These are phyloP conservation scores for Maudiozyma turicensis DNA, from an alignment of 805 yeast species.

Conservation along the genomic window DNA sequence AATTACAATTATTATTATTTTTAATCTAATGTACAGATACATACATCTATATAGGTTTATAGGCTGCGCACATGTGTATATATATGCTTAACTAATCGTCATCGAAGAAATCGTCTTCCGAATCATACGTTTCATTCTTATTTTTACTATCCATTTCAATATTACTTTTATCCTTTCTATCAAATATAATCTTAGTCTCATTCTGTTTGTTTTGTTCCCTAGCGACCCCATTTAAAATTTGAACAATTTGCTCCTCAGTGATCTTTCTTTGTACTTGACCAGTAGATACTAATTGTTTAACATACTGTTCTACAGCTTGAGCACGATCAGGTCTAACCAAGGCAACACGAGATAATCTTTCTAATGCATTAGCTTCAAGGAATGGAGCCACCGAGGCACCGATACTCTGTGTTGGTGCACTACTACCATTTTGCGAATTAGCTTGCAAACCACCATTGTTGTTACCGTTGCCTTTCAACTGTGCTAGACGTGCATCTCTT, in stretches of 20 bases:
- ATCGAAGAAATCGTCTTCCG: constrained; percentile 39
- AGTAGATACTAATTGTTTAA: constrained; percentile 58
- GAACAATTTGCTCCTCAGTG: constrained; percentile 74
- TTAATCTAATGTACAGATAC: background rate
- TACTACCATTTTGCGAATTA: background rate
- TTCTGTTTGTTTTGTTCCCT: constrained; percentile 56
- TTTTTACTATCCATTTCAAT: constrained; percentile 28
- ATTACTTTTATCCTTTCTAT: constrained; percentile 38
- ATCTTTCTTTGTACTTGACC: constrained; percentile 67
- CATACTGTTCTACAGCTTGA: constrained; percentile 71
- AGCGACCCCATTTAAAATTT: constrained; percentile 72
- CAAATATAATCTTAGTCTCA: constrained; percentile 56
- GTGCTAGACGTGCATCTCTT: constrained; percentile 84
- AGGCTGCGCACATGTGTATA: background rate
- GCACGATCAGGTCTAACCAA: constrained; percentile 91
- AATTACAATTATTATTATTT: too few relatives aligned
- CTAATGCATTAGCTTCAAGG: constrained; percentile 75
- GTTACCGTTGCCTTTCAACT: constrained; percentile 54
- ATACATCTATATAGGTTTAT: background rate
- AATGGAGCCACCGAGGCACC: constrained; percentile 36
- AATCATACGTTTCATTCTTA: constrained; percentile 21
- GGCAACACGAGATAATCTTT: constrained; percentile 74
- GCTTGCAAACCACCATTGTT: constrained; percentile 1
- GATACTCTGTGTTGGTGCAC: constrained; percentile 1
- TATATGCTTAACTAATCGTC: constrained; percentile 10